A percentile compares a stretch with the other conserved stretches of the same genome.
phyloP scores from a whole-genome alignment of 768 basidiomycete genomes.

The Bullera alba region DNA sequence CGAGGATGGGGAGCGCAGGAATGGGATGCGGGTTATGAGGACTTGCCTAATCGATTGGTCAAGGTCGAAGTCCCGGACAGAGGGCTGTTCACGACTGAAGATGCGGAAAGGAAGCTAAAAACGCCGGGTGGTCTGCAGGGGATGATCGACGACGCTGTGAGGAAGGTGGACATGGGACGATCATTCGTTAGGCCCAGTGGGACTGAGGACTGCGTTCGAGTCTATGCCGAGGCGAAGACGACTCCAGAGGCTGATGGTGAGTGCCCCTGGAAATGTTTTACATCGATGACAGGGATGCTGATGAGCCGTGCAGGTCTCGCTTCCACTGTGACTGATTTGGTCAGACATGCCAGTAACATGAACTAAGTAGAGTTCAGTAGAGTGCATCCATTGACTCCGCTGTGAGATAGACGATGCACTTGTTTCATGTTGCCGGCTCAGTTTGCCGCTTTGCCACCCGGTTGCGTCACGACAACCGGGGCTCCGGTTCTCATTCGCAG shows the following conservation, averaged over 20 bases:
- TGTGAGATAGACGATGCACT: no score
- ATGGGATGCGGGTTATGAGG: constrained; percentile 89
- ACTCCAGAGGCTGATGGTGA: constrained; percentile 74
- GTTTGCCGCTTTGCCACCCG: no score
- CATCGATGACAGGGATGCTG: constrained; percentile 1
- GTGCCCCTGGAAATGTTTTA: constrained; percentile 35
- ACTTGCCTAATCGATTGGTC: constrained; percentile 88
- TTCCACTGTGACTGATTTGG: constrained; percentile 14
- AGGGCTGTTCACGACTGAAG: constrained; percentile 75
- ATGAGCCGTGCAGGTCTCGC: constrained; percentile 11
- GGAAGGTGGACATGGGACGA: constrained; percentile 72
- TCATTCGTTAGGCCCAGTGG: constrained; percentile 94
- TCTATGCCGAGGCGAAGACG: constrained; percentile 84
- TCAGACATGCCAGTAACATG: constrained; percentile 5
- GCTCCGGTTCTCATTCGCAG: no score
- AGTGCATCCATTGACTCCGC: no score
- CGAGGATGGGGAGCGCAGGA: constrained; percentile 70
- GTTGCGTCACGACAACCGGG: no score
- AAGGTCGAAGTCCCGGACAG: constrained; percentile 84
- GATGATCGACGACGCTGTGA: constrained; percentile 72
- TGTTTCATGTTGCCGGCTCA: no score
- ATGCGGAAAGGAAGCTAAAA: constrained; percentile 83
- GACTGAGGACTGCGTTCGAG: constrained; percentile 94
- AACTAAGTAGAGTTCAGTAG: background rate
- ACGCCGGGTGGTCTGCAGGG: constrained; percentile 71